These are phyloP conservation scores for Euphorbia schlechtendalii DNA, from an alignment of 441 rosid genomes.

Conservation along the genomic window DNA sequence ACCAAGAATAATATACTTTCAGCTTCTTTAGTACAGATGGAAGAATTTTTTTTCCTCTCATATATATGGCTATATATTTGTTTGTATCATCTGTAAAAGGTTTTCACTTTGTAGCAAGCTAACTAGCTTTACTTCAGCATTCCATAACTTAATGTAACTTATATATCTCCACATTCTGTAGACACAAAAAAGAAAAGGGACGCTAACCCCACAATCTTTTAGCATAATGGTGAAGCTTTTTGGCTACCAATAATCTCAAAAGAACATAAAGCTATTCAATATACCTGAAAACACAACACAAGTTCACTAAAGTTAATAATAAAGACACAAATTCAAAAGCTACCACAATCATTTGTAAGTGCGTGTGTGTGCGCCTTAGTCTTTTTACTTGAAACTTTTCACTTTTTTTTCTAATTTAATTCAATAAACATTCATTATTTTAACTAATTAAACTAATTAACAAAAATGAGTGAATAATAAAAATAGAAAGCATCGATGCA, in stretches of 20 bases:
- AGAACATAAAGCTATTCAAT: not conserved
- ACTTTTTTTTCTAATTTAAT: too few species aligned
- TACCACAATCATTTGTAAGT: constrained; percentile 22
- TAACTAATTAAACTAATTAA: too few species aligned
- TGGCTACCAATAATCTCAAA: constrained; percentile 12
- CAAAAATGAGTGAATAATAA: too few species aligned
- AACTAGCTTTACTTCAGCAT: constrained; percentile 6
- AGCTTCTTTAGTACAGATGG: not conserved
- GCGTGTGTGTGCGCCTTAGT: not conserved
- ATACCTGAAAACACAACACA: not conserved
- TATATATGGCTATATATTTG: not conserved
- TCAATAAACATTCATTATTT: too few species aligned
- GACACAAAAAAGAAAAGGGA: not conserved
- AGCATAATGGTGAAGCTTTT: constrained; percentile 7
- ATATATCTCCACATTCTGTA: not conserved
- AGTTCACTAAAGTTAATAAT: constrained; percentile 13
- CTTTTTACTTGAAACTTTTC: not conserved
- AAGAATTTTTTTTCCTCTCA: not conserved
- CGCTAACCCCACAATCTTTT: constrained; percentile 10
- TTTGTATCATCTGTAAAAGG: not conserved
- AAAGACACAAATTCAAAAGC: not conserved
- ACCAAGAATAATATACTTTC: not conserved
- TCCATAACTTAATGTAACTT: constrained; percentile 2
- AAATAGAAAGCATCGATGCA: too few species aligned
- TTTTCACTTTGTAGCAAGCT: too few species aligned